These are phyloP conservation scores for Moesziomyces sp. DNA, from an alignment of 1,284 basidiomycete species.

Conservation along the genomic window DNA sequence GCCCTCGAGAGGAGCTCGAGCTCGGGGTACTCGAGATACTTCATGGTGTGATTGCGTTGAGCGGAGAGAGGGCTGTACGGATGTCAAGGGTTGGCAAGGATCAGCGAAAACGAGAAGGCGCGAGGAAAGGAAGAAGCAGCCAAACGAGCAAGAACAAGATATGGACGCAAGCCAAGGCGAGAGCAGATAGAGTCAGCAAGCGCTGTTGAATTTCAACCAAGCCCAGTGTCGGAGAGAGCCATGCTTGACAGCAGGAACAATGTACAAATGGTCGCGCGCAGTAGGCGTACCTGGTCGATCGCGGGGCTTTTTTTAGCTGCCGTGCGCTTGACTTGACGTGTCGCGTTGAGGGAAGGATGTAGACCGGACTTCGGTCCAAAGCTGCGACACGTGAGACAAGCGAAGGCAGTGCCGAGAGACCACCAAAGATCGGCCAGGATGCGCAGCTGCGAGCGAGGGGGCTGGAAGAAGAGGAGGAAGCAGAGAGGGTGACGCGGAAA, in stretches of 20 bases:
- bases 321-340: neutral
- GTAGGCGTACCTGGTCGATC: neutral
- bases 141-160: neutral
- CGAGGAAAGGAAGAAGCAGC: neutral
- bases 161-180: slow-evolving; percentile 5
- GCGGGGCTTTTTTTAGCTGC: neutral
- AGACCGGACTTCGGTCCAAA: slow-evolving; percentile 5
- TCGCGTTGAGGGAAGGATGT: neutral
- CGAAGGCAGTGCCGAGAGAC: neutral
- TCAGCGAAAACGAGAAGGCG: neutral
- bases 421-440: neutral
- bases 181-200: slow-evolving; percentile 25
- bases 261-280: neutral
- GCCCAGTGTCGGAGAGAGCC: neutral
- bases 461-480: no score
- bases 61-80: slow-evolving; percentile 4
- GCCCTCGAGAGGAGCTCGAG: slow-evolving; percentile 81
- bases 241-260: slow-evolving; percentile 1
- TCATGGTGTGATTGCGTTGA: slow-evolving; percentile 73
- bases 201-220: slow-evolving; percentile 18
- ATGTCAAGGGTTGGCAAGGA: neutral
- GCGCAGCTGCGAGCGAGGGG: neutral
- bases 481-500: neutral
- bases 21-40: slow-evolving; percentile 87
- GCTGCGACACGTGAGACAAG: neutral